A percentile compares a stretch with the other conserved stretches of the same genome.
These are phyloP conservation scores for Raddia distichophylla DNA, from an alignment of 176 grass and related monocot species.

Conservation along the genomic window DNA sequence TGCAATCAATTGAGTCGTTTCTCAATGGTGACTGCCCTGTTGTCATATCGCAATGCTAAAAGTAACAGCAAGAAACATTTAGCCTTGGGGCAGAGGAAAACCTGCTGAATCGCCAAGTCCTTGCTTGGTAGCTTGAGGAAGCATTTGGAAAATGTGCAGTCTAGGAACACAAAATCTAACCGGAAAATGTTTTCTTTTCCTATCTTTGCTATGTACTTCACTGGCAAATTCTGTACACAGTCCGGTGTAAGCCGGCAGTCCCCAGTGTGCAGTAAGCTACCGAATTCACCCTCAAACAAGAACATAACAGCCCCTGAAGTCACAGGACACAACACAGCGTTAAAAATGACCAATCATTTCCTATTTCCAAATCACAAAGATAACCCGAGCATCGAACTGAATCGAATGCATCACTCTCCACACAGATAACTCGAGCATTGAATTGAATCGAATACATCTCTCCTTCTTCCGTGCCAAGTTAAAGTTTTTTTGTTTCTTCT, in stretches of 20 bases:
- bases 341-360: background rate
- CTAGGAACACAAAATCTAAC: conserved; percentile 78
- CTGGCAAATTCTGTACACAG: conserved; percentile 73
- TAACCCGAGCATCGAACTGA: background rate
- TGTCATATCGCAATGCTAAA: background rate
- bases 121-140: conserved; percentile 80
- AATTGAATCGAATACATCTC: background rate
- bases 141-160: conserved; percentile 85
- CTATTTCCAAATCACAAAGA: background rate
- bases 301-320: conserved; percentile 82
- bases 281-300: conserved; percentile 87
- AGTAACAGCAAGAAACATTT: background rate
- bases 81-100: conserved; percentile 38
- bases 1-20: conserved; percentile 53
- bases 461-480: background rate
- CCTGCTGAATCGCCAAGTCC: conserved; percentile 83
- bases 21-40: conserved; percentile 31
- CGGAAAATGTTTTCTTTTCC: conserved; percentile 56
- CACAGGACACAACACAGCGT: background rate
- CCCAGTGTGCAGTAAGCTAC: conserved; percentile 82
- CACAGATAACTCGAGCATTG: background rate
- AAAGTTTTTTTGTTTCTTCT: background rate
- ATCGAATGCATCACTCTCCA: background rate
- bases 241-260: conserved; percentile 74
- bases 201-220: conserved; percentile 82